Percentiles rank a stretch among this genome's conserved stretches.
Conservation (phyloP, 2,329 filamentous ascomycete species). For the Karstenula rhodostoma region DNA sequence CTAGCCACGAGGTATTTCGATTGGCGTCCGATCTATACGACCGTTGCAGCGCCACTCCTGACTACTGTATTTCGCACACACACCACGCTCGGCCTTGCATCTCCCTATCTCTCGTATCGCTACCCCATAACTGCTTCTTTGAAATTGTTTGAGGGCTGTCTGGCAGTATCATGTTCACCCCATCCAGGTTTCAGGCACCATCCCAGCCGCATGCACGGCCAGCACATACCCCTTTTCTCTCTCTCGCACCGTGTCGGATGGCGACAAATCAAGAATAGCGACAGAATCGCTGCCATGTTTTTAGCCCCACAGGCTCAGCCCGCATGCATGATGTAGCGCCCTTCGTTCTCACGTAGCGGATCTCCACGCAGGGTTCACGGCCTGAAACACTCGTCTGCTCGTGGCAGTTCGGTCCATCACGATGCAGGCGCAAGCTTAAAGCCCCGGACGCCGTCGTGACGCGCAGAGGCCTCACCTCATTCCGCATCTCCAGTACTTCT, state of each 20-base stretch:
- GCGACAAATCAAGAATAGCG: background rate
- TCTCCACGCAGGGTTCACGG: background rate
- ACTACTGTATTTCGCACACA: background rate
- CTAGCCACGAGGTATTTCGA: background rate
- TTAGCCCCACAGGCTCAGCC: background rate
- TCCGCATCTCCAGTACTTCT: too few relatives aligned
- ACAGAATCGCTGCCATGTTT: background rate
- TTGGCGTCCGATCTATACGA: background rate
- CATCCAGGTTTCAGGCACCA: background rate
- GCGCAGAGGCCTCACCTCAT: background rate
- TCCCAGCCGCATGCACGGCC: background rate
- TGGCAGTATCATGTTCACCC: background rate
- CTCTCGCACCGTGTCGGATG: background rate
- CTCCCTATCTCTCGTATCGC: background rate
- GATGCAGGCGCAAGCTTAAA: background rate
- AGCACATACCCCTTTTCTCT: background rate
- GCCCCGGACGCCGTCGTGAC: background rate
- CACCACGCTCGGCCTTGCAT: background rate
- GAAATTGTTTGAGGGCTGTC: background rate
- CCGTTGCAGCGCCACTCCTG: background rate
- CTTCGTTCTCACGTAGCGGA: background rate
- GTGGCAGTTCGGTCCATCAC: background rate
- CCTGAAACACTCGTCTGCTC: background rate
- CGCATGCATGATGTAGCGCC: constrained; percentile 7
- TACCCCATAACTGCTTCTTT: background rate